These are phyloP conservation scores for Kodamaea sagamina DNA, from an alignment of 805 yeast species.

Conservation along the genomic window DNA sequence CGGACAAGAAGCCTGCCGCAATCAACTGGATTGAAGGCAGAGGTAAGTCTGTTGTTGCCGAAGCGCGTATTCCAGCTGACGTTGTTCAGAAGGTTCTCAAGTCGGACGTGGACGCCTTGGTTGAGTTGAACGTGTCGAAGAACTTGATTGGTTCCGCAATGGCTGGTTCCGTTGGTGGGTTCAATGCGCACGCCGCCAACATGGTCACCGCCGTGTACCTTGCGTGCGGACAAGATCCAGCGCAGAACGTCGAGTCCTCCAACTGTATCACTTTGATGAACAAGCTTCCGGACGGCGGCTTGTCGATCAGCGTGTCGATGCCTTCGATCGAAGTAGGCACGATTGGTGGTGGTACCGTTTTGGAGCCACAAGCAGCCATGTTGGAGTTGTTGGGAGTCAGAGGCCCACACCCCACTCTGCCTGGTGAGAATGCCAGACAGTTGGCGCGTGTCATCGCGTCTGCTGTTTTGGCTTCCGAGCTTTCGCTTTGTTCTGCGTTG, in stretches of 20 bases:
- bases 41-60: constrained; percentile 97
- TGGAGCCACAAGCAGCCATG: constrained; percentile 97
- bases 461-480: constrained; percentile 93
- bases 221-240: constrained; percentile 99
- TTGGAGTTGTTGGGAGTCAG: constrained; percentile 89
- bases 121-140: constrained; percentile 84
- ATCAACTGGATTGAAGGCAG: constrained; percentile 99
- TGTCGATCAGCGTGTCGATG: constrained; percentile 96
- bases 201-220: constrained; percentile 89
- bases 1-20: constrained; percentile 97
- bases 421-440: constrained; percentile 94
- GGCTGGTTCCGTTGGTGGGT: constrained; percentile 98
- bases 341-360: constrained; percentile 97
- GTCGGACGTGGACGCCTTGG: constrained; percentile 89
- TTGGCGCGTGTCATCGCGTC: constrained; percentile 91
- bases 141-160: constrained; percentile 95
- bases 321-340: constrained; percentile 99
- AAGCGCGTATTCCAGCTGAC: constrained; percentile 83
- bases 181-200: constrained; percentile 97
- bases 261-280: constrained; percentile 97
- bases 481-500: constrained; percentile 90
- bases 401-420: constrained; percentile 92
- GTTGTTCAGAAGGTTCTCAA: constrained; percentile 82
- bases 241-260: constrained; percentile 96
- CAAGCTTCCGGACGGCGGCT: constrained; percentile 69